Base-by-base conservation (phyloP, 441 rosid species). In the Populus hybrid region DNA sequence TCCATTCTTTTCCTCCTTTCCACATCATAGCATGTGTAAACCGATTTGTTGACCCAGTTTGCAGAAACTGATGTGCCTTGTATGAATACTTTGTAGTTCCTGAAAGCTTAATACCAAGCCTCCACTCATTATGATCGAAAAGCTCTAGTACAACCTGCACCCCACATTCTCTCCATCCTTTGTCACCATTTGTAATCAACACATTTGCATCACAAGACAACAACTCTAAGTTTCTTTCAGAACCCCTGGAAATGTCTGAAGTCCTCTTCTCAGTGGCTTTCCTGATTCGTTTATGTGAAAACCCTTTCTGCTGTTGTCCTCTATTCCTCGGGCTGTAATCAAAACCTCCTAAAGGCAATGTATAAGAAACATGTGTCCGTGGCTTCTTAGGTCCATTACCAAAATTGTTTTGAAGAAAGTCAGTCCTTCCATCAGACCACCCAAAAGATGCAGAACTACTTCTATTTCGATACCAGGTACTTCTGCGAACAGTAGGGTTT, bases 1-100 rank as follows among this genome's bases (percentile, higher is more conserved):
- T 87, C 98, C 99, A 96, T 81, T 94, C 95, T 76, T 96, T 96
- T 78, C 97, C 98, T 64, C 94, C 99, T 87, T 91, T 94, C 99
- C 99, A 96, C 97, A 94, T 96, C 97, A 96, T 96, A 50, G 98
- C 99, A 91, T 96, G 99, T 1, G 98, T 94, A 76, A 74, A 92
- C 78, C 97, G 88, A 79, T 94, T 96, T 72, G 95, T 92, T 74
- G 98, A 90, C 69, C 99, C 98, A 84, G 94, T 93, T 86, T 91
- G 97, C 85, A 94, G 82, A 85, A 96, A 90, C 80, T 93, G 99
- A 83, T 92, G 97, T 33, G 96, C 94, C 84, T 93, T 90, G 81
- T 91, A 90, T 8, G 97, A 88, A 78, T 85, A 91, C 81, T 82
- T 92, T 71, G 87, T 90, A 65, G 80, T 81, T 63, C 97, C 98